Base-by-base conservation (phyloP, 805 yeast species). In the Saturnispora mendoncae region DNA sequence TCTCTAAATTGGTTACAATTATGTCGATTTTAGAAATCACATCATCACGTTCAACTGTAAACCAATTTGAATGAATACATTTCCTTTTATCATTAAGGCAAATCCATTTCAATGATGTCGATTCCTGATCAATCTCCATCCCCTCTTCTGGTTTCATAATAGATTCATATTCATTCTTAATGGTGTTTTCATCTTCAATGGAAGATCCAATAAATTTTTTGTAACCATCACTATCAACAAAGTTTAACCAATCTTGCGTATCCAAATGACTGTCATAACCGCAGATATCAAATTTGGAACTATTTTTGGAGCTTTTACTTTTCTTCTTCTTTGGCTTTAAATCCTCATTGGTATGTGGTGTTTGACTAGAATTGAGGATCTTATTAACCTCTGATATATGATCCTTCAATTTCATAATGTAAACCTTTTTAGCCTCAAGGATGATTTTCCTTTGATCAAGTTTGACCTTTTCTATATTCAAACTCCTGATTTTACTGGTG, bases 11-110 rank as follows among this genome's bases (percentile, higher is more conserved):
- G 12, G n/a, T 34, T 20, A 7, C 12, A 10, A 27, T n/a, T 4
- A 39, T 57, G 4, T 54, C 57, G n/a, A 66, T 35, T 15, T 60
- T 57, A 21, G 55, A 33, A 27, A 63, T 64, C 24, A 72, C 57
- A 35, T 65, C 66, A 35, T 60, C 64, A 36, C 47, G 47, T 13
- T 57, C 45, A 29, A 66, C 61, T 12, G 51, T 44, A 41, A 48
- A 53, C 66, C 66, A 62, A 1, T 57, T 53, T 19, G 53, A 43
- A 47, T 79, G 86, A 36, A 71, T 53, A 53, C 86, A 79, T 48
- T 74, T 77, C 41, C 69, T 65, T 45, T 70, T 71, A 37, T 78
- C 84, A 8, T 62, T 55, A 6, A 76, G 52, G 50, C 85, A 79
- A 1, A 72, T 38, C 7, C 44, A 45, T 44, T 53, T 49, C 40